These are phyloP conservation scores for Crepidotus variabilis DNA, from an alignment of 768 basidiomycete genomes.

Conservation along the genomic window DNA sequence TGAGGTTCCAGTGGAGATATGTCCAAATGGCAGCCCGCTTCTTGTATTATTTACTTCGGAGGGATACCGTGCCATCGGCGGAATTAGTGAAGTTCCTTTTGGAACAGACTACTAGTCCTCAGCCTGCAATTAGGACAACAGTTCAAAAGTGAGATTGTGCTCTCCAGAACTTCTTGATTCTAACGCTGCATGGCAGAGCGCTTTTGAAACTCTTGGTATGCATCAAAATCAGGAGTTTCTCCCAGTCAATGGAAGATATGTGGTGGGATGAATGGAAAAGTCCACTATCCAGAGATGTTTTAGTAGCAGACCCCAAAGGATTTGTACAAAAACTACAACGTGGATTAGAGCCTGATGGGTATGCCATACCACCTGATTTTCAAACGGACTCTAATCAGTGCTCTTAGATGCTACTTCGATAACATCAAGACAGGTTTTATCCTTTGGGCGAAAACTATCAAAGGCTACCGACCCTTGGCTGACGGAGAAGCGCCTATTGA, in stretches of 20 bases:
- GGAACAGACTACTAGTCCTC: conserved; percentile 63
- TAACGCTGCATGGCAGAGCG: conserved; percentile 38
- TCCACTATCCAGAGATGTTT: conserved; percentile 48
- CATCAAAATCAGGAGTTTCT: conserved; percentile 75
- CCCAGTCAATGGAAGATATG: conserved; percentile 56
- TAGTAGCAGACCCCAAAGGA: conserved; percentile 41
- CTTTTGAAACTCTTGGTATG: conserved; percentile 62
- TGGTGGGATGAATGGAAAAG: conserved; percentile 75
- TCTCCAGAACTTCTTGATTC: conserved; percentile 1
- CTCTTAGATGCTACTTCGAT: conserved; percentile 60
- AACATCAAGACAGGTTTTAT: conserved; percentile 77
- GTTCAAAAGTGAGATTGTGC: conserved; percentile 52
- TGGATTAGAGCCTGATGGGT: conserved; percentile 34
- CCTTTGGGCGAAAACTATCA: conserved; percentile 61
- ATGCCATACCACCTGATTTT: conserved; percentile 12
- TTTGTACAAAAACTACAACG: conserved; percentile 47
- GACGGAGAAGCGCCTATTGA: conserved; percentile 32
- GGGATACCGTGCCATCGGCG: conserved; percentile 53
- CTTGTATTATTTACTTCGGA: conserved; percentile 55
- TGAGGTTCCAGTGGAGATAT: conserved; percentile 67
- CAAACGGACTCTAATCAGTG: conserved; percentile 5
- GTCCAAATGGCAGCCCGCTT: conserved; percentile 67
- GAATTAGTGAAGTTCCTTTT: conserved; percentile 62
- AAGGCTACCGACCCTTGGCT: conserved; percentile 47
- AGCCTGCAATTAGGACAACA: conserved; percentile 60